These are phyloP conservation scores for Ophiostoma ips DNA, from an alignment of 2,329 filamentous ascomycete species.

Conservation along the genomic window DNA sequence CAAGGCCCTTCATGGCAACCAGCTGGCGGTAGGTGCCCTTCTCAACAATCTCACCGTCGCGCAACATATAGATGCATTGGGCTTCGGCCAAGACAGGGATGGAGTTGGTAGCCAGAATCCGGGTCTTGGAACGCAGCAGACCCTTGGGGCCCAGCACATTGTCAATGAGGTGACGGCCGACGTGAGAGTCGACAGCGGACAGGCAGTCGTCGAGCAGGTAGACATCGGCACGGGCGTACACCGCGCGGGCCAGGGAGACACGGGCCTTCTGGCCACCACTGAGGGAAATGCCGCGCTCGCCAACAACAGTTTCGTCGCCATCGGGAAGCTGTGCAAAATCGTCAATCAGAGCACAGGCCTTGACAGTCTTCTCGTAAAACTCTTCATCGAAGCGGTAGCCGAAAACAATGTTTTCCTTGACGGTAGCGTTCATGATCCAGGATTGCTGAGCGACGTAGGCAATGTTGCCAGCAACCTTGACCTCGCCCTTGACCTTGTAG, in stretches of 20 bases:
- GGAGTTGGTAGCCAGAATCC: constrained; percentile 87
- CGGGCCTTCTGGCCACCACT: constrained; percentile 95
- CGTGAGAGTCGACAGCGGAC: constrained; percentile 96
- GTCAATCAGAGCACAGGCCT: constrained; percentile 78
- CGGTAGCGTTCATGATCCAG: constrained; percentile 97
- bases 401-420: constrained; percentile 94
- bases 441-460: constrained; percentile 88
- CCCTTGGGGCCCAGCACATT: constrained; percentile 80
- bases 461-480: constrained; percentile 65
- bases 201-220: constrained; percentile 90
- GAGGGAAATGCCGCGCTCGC: constrained; percentile 89
- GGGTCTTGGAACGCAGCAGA: constrained; percentile 70
- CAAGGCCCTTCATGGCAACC: constrained; percentile 84
- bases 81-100: constrained; percentile 83
- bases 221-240: constrained; percentile 92
- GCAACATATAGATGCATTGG: constrained; percentile 74
- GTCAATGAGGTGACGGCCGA: constrained; percentile 87
- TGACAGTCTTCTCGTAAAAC: constrained; percentile 87
- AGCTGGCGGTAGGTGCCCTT: constrained; percentile 83
- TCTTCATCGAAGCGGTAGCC: constrained; percentile 85
- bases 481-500: constrained; percentile 76
- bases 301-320: constrained; percentile 91
- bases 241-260: constrained; percentile 78
- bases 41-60: constrained; percentile 72
- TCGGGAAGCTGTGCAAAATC: constrained; percentile 89